A percentile compares a stretch with the other conserved stretches of the same genome.
Evolutionary conservation across 208 protist genomes (phyloP).

Genomic region (Trypanosoma vivax): DNA sequence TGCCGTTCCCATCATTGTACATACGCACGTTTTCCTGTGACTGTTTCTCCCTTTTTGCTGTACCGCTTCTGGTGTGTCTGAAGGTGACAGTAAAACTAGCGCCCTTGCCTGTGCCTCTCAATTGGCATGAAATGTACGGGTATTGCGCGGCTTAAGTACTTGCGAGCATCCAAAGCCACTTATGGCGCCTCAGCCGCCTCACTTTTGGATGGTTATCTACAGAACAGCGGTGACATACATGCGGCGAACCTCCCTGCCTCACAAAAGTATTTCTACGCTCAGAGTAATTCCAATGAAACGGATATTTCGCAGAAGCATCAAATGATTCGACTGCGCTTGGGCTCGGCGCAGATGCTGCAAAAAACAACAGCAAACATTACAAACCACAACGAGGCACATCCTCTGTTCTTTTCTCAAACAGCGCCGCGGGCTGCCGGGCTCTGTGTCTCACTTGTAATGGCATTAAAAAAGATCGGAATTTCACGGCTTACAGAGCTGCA

Average conservation of each 20-base stretch:
- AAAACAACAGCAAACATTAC: conserved; percentile 48
- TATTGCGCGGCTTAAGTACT: conserved; percentile 36
- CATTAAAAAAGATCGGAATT: conserved; percentile 67
- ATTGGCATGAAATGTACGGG: conserved; percentile 5
- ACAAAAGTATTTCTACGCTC: conserved; percentile 73
- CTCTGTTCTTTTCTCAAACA: conserved; percentile 78
- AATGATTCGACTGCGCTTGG: conserved; percentile 61
- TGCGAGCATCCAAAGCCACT: conserved; percentile 34
- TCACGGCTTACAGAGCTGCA: conserved; percentile 75
- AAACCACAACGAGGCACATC: conserved; percentile 78
- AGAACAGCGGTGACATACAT: conserved; percentile 27
- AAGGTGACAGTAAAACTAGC: too few relatives aligned
- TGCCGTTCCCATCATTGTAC: too few relatives aligned
- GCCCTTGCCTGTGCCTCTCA: background rate
- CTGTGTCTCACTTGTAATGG: conserved; percentile 57
- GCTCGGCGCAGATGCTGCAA: conserved; percentile 72
- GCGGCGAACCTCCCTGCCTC: conserved; percentile 70
- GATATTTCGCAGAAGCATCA: conserved; percentile 41
- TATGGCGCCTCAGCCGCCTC: conserved; percentile 47
- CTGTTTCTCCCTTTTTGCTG: too few relatives aligned
- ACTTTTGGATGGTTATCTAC: conserved; percentile 52
- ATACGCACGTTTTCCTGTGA: too few relatives aligned
- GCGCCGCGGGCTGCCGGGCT: conserved; percentile 63
- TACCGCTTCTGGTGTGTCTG: too few relatives aligned
- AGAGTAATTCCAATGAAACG: conserved; percentile 8